Evolutionary conservation across 495 filamentous ascomycete genomes (phyloP).

Genomic region (Neurospora cerealis): DNA sequence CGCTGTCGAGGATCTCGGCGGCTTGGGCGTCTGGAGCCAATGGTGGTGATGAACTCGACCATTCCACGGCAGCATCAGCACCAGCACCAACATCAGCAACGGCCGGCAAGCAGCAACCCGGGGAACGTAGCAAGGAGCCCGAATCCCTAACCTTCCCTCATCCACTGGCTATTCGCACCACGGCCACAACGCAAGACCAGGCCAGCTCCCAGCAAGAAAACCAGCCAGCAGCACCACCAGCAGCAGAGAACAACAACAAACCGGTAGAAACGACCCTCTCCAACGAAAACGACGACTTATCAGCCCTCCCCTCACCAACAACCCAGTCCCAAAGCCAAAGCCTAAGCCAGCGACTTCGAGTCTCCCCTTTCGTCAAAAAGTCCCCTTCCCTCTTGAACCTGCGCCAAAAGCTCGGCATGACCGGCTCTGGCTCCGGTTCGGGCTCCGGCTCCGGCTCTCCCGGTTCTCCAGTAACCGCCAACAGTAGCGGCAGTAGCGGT

Average conservation of each 20-base stretch:
- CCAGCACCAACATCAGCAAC: background rate
- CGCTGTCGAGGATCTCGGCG: background rate
- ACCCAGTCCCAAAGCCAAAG: background rate
- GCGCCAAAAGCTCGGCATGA: background rate
- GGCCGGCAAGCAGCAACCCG: background rate
- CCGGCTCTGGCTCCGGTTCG: background rate
- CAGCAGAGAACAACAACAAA: background rate
- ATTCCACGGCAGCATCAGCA: background rate
- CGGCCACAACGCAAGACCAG: background rate
- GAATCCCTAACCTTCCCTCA: background rate
- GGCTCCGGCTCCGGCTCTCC: background rate
- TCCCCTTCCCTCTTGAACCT: background rate
- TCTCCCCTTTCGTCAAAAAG: background rate
- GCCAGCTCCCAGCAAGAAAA: background rate
- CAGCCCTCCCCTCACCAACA: background rate
- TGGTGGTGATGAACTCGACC: background rate
- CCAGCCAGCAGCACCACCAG: background rate
- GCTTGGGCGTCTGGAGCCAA: background rate
- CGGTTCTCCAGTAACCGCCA: background rate
- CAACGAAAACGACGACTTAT: background rate
- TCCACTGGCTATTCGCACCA: background rate
- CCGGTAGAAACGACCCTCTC: background rate
- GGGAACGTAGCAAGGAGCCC: background rate
- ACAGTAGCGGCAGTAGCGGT: background rate
- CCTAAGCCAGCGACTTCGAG: background rate